Conservation (phyloP, 2,329 filamentous ascomycete genomes). For the Stachybotrys chlorohalonatus region DNA sequence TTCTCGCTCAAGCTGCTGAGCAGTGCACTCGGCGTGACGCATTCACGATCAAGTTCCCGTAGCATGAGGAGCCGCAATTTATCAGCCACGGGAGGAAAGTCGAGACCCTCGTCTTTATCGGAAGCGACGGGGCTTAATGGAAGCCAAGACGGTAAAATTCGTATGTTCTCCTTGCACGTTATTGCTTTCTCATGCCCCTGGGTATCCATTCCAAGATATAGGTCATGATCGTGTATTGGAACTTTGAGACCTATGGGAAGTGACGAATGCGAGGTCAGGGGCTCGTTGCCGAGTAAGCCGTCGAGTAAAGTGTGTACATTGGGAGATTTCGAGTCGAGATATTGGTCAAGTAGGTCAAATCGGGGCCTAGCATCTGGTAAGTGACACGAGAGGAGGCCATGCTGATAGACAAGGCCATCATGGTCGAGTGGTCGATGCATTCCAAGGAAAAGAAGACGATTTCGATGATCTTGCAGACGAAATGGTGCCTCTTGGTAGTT, state of each 20-base stretch:
- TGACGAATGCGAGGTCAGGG: no score
- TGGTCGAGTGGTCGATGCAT: not conserved
- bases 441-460: slow-evolving; percentile 10
- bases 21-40: not conserved
- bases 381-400: slow-evolving; percentile 5
- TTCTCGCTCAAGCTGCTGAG: not conserved
- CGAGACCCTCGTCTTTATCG: slow-evolving; percentile 17
- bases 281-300: no score
- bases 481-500: slow-evolving; percentile 15
- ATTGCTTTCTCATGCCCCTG: slow-evolving; percentile 11
- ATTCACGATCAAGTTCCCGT: slow-evolving; percentile 16
- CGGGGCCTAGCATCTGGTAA: not conserved
- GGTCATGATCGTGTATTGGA: slow-evolving; percentile 1
- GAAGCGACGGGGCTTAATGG: slow-evolving; percentile 13
- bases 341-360: not conserved
- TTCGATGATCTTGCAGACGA: slow-evolving; percentile 12
- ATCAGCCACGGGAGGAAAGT: slow-evolving; percentile 11
- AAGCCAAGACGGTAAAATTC: slow-evolving; percentile 17
- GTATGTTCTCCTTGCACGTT: slow-evolving; percentile 6
- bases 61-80: slow-evolving; percentile 13
- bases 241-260: no score
- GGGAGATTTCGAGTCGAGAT: not conserved
- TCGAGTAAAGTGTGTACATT: not conserved
- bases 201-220: slow-evolving; percentile 10
- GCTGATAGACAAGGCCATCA: slow-evolving; percentile 12